phyloP scores from a whole-genome alignment of 2,329 filamentous ascomycete species.

The Ophiocordyceps polyrhachis-furcata region DNA sequence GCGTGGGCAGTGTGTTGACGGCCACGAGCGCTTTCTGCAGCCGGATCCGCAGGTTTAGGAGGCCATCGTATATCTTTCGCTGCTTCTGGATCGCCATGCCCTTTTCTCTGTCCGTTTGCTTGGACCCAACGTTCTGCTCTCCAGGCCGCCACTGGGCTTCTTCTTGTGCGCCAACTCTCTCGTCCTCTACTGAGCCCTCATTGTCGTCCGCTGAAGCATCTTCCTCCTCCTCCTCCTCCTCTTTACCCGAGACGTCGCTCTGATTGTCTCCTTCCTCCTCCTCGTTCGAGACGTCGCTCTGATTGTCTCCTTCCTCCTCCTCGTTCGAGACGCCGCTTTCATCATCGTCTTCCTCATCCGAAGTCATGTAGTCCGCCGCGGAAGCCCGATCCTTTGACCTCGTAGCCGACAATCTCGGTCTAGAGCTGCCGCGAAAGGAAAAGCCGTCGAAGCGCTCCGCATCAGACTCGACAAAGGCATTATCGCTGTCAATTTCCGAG shows the following conservation, averaged over 20 bases:
- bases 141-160: constrained; percentile 15
- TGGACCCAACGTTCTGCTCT: constrained; percentile 14
- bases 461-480: constrained; percentile 68
- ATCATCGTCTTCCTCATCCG: constrained; percentile 19
- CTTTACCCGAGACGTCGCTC: constrained; percentile 12
- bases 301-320: constrained; percentile 15
- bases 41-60: constrained; percentile 80
- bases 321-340: constrained; percentile 13
- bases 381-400: constrained; percentile 23
- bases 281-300: constrained; percentile 12
- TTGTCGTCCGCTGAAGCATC: constrained; percentile 14
- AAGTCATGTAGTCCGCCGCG: constrained; percentile 39
- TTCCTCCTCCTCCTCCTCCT: constrained; percentile 14
- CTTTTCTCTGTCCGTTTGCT: constrained; percentile 34
- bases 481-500: constrained; percentile 45
- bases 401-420: constrained; percentile 4
- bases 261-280: constrained; percentile 15
- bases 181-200: constrained; percentile 17
- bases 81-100: constrained; percentile 75
- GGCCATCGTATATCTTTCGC: constrained; percentile 66
- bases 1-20: constrained; percentile 49
- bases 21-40: constrained; percentile 79
- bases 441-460: constrained; percentile 66
- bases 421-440: constrained; percentile 38
- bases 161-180: constrained; percentile 13